phyloP scores from a whole-genome alignment of 2,329 filamentous ascomycete species.

The Madurella fahalii region DNA sequence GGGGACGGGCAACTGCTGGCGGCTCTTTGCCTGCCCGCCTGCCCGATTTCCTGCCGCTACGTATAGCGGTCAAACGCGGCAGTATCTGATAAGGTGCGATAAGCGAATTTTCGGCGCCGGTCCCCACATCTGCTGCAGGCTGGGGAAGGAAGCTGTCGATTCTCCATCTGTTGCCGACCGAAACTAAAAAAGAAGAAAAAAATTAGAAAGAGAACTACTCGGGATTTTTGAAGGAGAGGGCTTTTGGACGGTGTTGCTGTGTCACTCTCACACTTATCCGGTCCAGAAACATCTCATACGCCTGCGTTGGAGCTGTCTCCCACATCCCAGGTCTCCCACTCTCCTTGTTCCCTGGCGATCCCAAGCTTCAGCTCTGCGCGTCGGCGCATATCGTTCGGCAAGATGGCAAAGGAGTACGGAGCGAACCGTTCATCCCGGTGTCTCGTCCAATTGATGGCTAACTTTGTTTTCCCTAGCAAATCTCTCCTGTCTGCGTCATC shows the following conservation, averaged over 20 bases:
- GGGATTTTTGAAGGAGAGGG: too few relatives aligned
- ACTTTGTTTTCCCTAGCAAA: slow-evolving; percentile 31
- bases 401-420: slow-evolving; percentile 33
- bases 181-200: too few relatives aligned
- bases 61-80: slow-evolving; percentile 20
- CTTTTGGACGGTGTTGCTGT: too few relatives aligned
- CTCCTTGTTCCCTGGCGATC: background rate
- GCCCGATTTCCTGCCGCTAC: slow-evolving; percentile 13
- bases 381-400: slow-evolving; percentile 5
- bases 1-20: slow-evolving; percentile 14
- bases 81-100: slow-evolving; percentile 25
- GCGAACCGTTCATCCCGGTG: background rate
- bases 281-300: background rate
- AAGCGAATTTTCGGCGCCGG: slow-evolving; percentile 25
- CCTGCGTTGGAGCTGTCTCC: background rate
- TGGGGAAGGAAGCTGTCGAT: background rate
- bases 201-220: too few relatives aligned
- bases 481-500: slow-evolving; percentile 40
- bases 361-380: background rate
- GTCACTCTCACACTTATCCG: background rate
- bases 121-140: slow-evolving; percentile 3
- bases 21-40: slow-evolving; percentile 24
- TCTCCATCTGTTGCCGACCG: background rate
- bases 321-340: background rate
- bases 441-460: background rate